phyloP scores from a whole-genome alignment of 768 basidiomycete genomes.

The Flagelloscypha sp. region DNA sequence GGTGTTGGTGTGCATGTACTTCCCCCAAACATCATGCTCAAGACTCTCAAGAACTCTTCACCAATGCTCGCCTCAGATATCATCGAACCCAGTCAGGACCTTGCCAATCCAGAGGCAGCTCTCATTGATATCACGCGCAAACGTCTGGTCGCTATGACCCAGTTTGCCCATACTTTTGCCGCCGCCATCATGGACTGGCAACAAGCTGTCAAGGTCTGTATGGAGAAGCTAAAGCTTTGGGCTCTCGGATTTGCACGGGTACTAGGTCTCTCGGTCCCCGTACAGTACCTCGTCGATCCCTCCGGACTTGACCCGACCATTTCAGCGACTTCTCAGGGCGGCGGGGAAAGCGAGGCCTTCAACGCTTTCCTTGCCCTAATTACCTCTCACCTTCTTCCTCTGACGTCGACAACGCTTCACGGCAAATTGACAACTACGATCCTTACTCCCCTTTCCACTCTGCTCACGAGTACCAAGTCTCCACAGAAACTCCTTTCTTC shows the following conservation, averaged over 20 bases:
- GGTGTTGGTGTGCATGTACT: too few species aligned
- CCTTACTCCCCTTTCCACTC: too few species aligned
- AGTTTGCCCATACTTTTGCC: conserved; percentile 53
- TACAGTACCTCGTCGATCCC: conserved; percentile 17
- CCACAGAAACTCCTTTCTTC: conserved; percentile 61
- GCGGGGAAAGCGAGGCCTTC: conserved; percentile 66
- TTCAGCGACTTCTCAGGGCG: conserved; percentile 12
- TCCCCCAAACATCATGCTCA: too few species aligned
- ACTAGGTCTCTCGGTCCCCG: conserved; percentile 46
- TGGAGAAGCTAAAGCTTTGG: conserved; percentile 51
- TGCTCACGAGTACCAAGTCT: conserved; percentile 54
- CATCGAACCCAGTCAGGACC: conserved; percentile 7
- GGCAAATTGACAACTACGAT: conserved; percentile 47
- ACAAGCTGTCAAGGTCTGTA: conserved; percentile 37
- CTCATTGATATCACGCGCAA: conserved; percentile 12
- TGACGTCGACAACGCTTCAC: conserved; percentile 49
- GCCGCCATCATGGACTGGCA: conserved; percentile 60
- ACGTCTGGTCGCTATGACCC: conserved; percentile 31
- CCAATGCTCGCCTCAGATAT: too few species aligned
- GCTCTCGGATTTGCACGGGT: conserved; percentile 57
- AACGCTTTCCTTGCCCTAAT: conserved; percentile 62
- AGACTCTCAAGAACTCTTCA: too few species aligned
- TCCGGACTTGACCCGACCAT: conserved; percentile 1
- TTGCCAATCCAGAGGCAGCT: conserved; percentile 23
- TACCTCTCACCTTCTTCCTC: conserved; percentile 41